Conservation (phyloP, 2,329 filamentous ascomycete species). For the Alternaria ventricosa region DNA sequence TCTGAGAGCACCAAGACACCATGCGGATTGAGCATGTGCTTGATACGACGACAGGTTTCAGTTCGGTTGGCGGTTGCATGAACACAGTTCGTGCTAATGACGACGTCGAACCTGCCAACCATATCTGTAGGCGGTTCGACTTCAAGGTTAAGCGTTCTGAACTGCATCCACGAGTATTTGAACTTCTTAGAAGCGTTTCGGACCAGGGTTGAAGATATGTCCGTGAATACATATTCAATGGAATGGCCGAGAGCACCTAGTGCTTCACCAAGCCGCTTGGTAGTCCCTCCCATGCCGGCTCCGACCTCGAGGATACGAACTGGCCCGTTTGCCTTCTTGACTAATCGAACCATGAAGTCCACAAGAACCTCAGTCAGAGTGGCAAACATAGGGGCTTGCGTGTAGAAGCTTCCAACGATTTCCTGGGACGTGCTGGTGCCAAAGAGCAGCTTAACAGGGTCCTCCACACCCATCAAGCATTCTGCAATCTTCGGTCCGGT, state of each 20-base stretch:
- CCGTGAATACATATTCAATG: conserved; percentile 51
- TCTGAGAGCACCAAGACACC: conserved; percentile 26
- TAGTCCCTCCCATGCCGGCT: conserved; percentile 50
- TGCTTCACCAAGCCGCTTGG: conserved; percentile 23
- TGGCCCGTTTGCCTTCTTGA: conserved; percentile 9
- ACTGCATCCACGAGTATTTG: conserved; percentile 44
- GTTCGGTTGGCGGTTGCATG: conserved; percentile 26
- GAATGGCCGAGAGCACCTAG: background rate
- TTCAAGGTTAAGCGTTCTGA: conserved; percentile 37
- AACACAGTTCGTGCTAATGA: conserved; percentile 29
- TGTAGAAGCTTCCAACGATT: conserved; percentile 23
- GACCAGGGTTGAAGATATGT: conserved; percentile 49
- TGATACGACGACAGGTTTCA: conserved; percentile 8
- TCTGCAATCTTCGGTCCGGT: conserved; percentile 15
- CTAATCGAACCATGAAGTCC: conserved; percentile 7
- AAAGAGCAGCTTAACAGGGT: conserved; percentile 22
- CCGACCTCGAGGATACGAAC: conserved; percentile 48
- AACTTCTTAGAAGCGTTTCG: conserved; percentile 36
- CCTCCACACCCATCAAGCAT: conserved; percentile 18
- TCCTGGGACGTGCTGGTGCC: conserved; percentile 11
- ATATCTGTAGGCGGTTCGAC: background rate
- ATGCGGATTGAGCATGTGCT: conserved; percentile 6
- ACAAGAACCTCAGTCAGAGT: conserved; percentile 22
- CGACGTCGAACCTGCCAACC: conserved; percentile 10
- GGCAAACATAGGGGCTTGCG: conserved; percentile 23